Evolutionary conservation across 352 stramenopile genomes (phyloP).

Genomic region (Phytophthora sp.): DNA sequence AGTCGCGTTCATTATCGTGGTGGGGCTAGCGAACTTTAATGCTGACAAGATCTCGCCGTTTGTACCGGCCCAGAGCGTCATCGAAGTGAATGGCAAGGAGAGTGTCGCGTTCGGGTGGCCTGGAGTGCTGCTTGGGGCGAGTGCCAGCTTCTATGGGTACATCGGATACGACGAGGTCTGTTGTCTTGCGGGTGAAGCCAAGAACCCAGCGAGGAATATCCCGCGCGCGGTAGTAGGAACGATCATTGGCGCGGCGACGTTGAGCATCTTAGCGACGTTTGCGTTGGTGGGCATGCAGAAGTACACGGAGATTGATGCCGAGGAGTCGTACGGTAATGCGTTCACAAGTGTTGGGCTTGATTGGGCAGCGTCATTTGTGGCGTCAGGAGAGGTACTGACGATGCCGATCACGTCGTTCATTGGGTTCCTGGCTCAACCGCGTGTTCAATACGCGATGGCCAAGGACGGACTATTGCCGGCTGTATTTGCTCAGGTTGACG

Average conservation of each 20-base stretch:
- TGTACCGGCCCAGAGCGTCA: constrained; percentile 49
- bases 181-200: constrained; percentile 91
- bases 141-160: constrained; percentile 96
- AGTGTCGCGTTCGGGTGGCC: constrained; percentile 66
- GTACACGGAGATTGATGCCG: constrained; percentile 83
- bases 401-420: constrained; percentile 97
- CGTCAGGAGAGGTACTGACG: constrained; percentile 92
- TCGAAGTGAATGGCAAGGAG: constrained; percentile 35
- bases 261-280: constrained; percentile 90
- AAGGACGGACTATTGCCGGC: constrained; percentile 92
- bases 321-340: constrained; percentile 73
- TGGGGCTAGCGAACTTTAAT: constrained; percentile 87
- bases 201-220: constrained; percentile 87
- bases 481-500: constrained; percentile 82
- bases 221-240: constrained; percentile 91
- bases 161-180: constrained; percentile 98
- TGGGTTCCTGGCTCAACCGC: constrained; percentile 93
- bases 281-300: constrained; percentile 93
- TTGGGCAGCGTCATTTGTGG: constrained; percentile 87
- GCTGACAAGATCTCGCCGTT: constrained; percentile 86
- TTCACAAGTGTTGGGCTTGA: constrained; percentile 68
- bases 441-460: constrained; percentile 91
- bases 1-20: constrained; percentile 93
- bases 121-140: constrained; percentile 89
- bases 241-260: constrained; percentile 78